Percentiles rank a stretch among this genome's conserved stretches.
Evolutionary conservation across 2,329 filamentous ascomycete species (phyloP).

Genomic region (Phialocephala sp.): DNA sequence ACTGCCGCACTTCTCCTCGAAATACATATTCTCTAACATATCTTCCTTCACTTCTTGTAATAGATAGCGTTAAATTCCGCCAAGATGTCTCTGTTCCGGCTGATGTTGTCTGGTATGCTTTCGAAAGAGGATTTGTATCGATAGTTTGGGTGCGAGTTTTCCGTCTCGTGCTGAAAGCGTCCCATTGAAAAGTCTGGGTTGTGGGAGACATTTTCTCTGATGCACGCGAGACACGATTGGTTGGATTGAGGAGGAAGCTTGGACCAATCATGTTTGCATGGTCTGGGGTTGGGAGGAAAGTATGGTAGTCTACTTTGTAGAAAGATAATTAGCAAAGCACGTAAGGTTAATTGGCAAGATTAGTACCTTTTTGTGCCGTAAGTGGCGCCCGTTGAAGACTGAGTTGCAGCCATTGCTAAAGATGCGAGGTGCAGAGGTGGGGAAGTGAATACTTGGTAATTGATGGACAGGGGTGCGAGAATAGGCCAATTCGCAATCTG

Average conservation of each 20-base stretch:
- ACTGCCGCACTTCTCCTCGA: too few species aligned
- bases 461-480: not conserved
- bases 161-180: not conserved
- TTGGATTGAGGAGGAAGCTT: constrained; percentile 3
- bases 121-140: not conserved
- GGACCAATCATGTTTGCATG: constrained; percentile 3
- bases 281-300: not conserved
- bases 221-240: constrained; percentile 6
- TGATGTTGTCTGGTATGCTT: constrained; percentile 4
- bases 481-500: not conserved
- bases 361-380: not conserved
- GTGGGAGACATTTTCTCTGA: not conserved
- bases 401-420: not conserved
- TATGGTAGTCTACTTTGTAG: not conserved
- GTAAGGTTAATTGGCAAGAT: not conserved
- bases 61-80: not conserved
- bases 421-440: not conserved
- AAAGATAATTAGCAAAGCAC: not conserved
- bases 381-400: not conserved
- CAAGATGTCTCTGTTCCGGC: not conserved
- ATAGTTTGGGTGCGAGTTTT: not conserved
- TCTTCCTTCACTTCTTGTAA: not conserved
- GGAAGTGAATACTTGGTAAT: not conserved
- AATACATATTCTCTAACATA: not conserved
- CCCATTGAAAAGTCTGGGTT: not conserved